Conservation (phyloP, 108 stramenopile genomes). For the Nitzschia sp. region DNA sequence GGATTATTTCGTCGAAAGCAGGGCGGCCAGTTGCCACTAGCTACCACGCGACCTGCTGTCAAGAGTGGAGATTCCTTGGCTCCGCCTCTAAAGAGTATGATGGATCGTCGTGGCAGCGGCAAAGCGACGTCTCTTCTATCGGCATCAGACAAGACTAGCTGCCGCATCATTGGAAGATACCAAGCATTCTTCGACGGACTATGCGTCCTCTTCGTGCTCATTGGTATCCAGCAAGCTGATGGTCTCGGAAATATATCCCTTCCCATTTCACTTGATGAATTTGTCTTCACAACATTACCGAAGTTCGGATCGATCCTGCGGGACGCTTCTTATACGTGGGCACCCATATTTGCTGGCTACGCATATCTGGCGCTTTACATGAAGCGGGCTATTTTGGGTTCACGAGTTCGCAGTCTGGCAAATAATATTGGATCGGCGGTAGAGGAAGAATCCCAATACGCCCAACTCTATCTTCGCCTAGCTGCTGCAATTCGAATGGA, state of each 20-base stretch:
- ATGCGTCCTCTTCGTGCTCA: slow-evolving; percentile 40
- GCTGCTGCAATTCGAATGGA: slow-evolving; percentile 48
- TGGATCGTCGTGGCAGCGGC: slow-evolving; percentile 37
- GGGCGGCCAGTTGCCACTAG: not conserved
- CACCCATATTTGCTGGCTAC: slow-evolving; percentile 56
- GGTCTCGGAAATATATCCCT: slow-evolving; percentile 24
- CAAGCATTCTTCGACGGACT: slow-evolving; percentile 52
- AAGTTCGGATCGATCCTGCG: slow-evolving; percentile 18
- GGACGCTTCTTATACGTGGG: slow-evolving; percentile 49
- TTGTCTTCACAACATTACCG: slow-evolving; percentile 11
- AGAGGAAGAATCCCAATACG: slow-evolving; percentile 53
- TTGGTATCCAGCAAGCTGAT: slow-evolving; percentile 35
- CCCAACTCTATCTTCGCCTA: slow-evolving; percentile 73
- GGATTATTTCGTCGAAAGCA: slow-evolving; percentile 16
- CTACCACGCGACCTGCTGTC: not conserved
- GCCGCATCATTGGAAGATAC: slow-evolving; percentile 46
- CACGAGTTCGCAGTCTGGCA: slow-evolving; percentile 26
- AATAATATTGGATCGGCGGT: slow-evolving; percentile 36
- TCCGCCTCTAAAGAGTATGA: slow-evolving; percentile 31
- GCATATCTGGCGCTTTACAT: slow-evolving; percentile 43
- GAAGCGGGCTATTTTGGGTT: slow-evolving; percentile 38
- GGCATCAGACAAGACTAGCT: slow-evolving; percentile 4
- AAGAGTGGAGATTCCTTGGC: slow-evolving; percentile 6
- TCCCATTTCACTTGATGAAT: slow-evolving; percentile 20
- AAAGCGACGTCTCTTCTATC: slow-evolving; percentile 38